These are phyloP conservation scores for Zea mays DNA, from an alignment of 176 grass and related monocot species.

Conservation along the genomic window Zm-B73-REFERENCE-NAM-5.0 NC_050100.1:210452001-210452500, in stretches of 20 bases:
- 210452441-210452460: background rate
- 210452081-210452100: too few species aligned
- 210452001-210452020: too few species aligned
- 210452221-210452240: background rate
- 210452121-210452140: background rate
- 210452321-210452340: background rate
- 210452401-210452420: slow-evolving; percentile 13
- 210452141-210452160: background rate
- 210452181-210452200: slow-evolving; percentile 31
- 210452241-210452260: slow-evolving; percentile 52
- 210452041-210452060: too few species aligned
- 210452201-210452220: background rate
- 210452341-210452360: slow-evolving; percentile 8
- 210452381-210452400: slow-evolving; percentile 32
- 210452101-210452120: too few species aligned
- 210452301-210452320: background rate
- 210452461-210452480: background rate
- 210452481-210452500: background rate
- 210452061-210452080: too few species aligned
- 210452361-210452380: background rate
- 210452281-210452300: background rate
- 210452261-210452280: slow-evolving; percentile 57
- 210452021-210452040: too few species aligned
- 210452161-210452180: background rate
- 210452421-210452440: background rate